phyloP scores from a whole-genome alignment of 768 basidiomycete species.

The Rubroboletus satanas region DNA sequence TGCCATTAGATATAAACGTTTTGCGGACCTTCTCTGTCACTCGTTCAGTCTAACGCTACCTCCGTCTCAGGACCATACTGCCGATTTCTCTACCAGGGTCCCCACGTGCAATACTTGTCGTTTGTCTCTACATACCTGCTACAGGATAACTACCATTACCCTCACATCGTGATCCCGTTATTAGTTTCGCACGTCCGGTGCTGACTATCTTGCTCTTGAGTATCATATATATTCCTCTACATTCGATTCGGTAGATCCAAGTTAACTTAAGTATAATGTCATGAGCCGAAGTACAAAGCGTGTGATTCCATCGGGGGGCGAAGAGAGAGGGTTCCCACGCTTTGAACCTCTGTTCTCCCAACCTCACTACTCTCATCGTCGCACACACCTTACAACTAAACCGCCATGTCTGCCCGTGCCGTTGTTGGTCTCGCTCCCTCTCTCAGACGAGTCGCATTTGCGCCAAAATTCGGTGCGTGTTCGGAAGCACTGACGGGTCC shows the following conservation, averaged over 20 bases:
- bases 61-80: no score
- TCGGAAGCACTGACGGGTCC: neutral
- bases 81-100: no score
- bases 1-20: constrained; percentile 12
- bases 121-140: constrained; percentile 20
- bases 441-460: constrained; percentile 49
- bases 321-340: constrained; percentile 19
- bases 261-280: neutral
- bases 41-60: constrained; percentile 1
- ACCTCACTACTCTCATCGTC: neutral
- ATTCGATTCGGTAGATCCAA: neutral
- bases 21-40: constrained; percentile 10
- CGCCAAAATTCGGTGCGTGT: constrained; percentile 28
- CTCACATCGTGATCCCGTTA: neutral
- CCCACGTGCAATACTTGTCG: constrained; percentile 6
- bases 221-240: constrained; percentile 9
- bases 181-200: neutral
- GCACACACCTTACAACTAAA: constrained; percentile 9
- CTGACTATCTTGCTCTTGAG: constrained; percentile 10
- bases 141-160: constrained; percentile 9
- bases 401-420: constrained; percentile 43
- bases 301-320: constrained; percentile 10
- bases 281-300: neutral
- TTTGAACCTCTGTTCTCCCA: neutral
- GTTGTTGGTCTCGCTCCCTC: constrained; percentile 58